A percentile compares a stretch with the other conserved stretches of the same genome.
Evolutionary conservation across 225 moss, liverwort and hornwort species (phyloP).

Genomic region (Takakia lepidozioides): DNA sequence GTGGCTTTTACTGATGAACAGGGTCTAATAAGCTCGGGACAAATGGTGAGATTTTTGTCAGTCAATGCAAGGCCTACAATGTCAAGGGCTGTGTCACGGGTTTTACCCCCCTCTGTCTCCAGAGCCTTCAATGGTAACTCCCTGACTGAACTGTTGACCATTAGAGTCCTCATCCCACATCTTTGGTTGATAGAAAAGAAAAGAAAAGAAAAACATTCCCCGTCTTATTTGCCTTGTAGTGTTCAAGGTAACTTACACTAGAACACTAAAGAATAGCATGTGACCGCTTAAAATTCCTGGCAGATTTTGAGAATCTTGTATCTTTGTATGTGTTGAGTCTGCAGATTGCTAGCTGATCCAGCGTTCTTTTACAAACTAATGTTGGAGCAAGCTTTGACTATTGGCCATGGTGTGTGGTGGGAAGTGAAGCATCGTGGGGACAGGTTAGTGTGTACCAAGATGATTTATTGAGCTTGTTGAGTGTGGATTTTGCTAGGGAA

Average conservation of each 20-base stretch:
- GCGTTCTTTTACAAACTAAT: conserved; percentile 81
- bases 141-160: background rate
- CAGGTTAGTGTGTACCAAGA: conserved; percentile 40
- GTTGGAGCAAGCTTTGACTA: conserved; percentile 64
- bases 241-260: background rate
- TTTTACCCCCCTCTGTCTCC: conserved; percentile 62
- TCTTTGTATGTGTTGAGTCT: background rate
- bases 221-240: background rate
- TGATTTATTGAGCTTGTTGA: too few species aligned
- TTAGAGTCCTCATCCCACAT: too few species aligned
- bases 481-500: background rate
- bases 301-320: too few species aligned
- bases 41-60: conserved; percentile 70
- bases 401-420: conserved; percentile 90
- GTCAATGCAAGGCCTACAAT: conserved; percentile 75
- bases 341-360: conserved; percentile 91
- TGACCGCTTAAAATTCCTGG: too few species aligned
- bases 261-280: background rate
- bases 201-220: background rate
- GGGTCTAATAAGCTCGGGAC: conserved; percentile 93
- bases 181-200: background rate
- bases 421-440: conserved; percentile 83
- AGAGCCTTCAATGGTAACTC: conserved; percentile 81
- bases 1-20: too few species aligned
- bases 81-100: conserved; percentile 55